A percentile compares a stretch with the other conserved stretches of the same genome.
Conservation (phyloP, 495 filamentous ascomycete species). For the Chaetomium cochliodes region DNA sequence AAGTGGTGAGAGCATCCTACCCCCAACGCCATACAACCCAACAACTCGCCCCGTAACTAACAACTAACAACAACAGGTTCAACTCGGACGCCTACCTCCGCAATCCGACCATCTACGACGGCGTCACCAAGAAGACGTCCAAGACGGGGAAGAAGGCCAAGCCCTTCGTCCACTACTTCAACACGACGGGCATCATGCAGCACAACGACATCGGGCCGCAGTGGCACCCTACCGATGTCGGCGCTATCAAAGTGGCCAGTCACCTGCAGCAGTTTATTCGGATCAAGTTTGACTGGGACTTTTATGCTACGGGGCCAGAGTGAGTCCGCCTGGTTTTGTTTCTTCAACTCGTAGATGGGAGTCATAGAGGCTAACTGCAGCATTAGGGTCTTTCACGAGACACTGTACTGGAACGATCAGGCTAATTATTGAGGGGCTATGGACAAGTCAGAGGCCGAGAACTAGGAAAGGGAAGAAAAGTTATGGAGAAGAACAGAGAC, state of each 20-base stretch:
- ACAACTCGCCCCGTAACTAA: not conserved
- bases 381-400: constrained; percentile 57
- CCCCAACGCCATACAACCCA: too few species aligned
- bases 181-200: constrained; percentile 64
- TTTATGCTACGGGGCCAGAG: constrained; percentile 61
- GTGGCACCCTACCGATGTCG: constrained; percentile 65
- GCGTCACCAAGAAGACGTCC: constrained; percentile 42
- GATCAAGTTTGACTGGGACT: constrained; percentile 57
- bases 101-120: constrained; percentile 46
- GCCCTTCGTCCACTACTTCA: constrained; percentile 66
- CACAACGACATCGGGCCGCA: constrained; percentile 67
- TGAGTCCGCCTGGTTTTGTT: constrained; percentile 19
- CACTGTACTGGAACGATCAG: constrained; percentile 61
- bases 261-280: constrained; percentile 60
- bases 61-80: constrained; percentile 46
- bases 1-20: constrained; percentile 34
- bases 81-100: constrained; percentile 48
- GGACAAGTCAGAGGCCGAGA: not conserved
- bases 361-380: not conserved
- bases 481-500: not conserved
- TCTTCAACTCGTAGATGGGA: not conserved
- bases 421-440: constrained; percentile 41
- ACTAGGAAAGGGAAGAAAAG: not conserved
- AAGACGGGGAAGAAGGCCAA: constrained; percentile 36
- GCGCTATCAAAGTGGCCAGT: constrained; percentile 66